Evolutionary conservation across 2,329 filamentous ascomycete genomes (phyloP).

Genomic region (Zymoseptoria brevis): DNA sequence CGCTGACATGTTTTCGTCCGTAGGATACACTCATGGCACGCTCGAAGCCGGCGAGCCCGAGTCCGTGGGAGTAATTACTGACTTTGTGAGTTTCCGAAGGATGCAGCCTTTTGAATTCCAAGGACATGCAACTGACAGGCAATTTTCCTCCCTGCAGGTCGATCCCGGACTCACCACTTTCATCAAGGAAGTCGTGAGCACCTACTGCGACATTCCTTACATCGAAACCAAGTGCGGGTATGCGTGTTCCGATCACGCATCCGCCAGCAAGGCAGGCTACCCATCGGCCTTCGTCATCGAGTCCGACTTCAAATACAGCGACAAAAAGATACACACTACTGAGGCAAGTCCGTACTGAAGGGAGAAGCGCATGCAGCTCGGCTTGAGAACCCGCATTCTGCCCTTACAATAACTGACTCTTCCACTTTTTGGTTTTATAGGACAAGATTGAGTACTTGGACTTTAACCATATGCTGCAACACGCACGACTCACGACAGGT

Average conservation of each 20-base stretch:
- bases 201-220: constrained; percentile 70
- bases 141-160: constrained; percentile 39
- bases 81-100: constrained; percentile 44
- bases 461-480: constrained; percentile 88
- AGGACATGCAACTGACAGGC: background rate
- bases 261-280: constrained; percentile 65
- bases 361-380: too few species aligned
- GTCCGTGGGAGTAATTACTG: constrained; percentile 84
- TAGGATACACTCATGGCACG: constrained; percentile 72
- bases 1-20: background rate
- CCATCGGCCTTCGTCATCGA: constrained; percentile 71
- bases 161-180: constrained; percentile 75
- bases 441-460: constrained; percentile 64
- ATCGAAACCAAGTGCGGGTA: constrained; percentile 85
- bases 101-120: background rate
- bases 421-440: constrained; percentile 30
- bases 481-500: constrained; percentile 74
- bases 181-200: constrained; percentile 78
- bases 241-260: constrained; percentile 69
- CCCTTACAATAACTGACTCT: too few species aligned
- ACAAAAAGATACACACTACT: constrained; percentile 62
- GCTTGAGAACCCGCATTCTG: too few species aligned
- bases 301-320: constrained; percentile 55
- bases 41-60: constrained; percentile 74
- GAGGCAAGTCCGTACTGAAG: too few species aligned